Percentiles rank a stretch among this genome's conserved stretches.
These are phyloP conservation scores for Macrophomina phaseolina DNA, from an alignment of 2,329 filamentous ascomycete genomes.

Conservation along the genomic window DNA sequence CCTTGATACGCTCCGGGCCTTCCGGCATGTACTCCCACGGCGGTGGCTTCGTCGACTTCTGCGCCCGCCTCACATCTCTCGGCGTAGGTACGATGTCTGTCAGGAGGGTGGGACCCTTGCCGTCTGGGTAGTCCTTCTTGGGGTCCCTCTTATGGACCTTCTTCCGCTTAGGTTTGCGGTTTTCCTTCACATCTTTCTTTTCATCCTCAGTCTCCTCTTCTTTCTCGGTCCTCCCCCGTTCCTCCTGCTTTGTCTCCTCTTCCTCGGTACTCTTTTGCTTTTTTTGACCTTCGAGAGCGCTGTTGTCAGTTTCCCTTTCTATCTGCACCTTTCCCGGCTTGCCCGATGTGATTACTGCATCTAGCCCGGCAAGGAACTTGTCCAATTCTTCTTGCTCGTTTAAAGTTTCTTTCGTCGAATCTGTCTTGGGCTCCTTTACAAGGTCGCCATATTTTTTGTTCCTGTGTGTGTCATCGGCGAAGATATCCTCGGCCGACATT, in stretches of 20 bases:
- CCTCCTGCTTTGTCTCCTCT: too few species aligned
- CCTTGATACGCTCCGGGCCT: neutral
- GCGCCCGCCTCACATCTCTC: neutral
- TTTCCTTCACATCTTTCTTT: neutral
- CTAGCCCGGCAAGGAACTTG: too few species aligned
- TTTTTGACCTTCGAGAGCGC: too few species aligned
- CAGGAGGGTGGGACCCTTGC: neutral
- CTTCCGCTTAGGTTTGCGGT: neutral
- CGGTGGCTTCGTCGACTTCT: neutral
- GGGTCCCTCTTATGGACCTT: neutral
- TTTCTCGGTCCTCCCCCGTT: too few species aligned
- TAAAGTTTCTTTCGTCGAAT: too few species aligned
- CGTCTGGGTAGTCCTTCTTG: neutral
- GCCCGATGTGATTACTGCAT: too few species aligned
- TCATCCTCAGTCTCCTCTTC: neutral
- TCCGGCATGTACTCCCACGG: neutral
- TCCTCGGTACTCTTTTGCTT: too few species aligned
- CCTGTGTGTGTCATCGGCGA: neutral
- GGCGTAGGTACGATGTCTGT: neutral
- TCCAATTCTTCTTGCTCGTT: too few species aligned
- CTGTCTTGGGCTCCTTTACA: neutral
- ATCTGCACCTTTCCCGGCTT: too few species aligned
- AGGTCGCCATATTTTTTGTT: neutral
- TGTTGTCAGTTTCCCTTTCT: too few species aligned
- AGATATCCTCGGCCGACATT: slow-evolving; percentile 4